Conservation (phyloP, 495 filamentous ascomycete species). For the Collariella sp. region DNA sequence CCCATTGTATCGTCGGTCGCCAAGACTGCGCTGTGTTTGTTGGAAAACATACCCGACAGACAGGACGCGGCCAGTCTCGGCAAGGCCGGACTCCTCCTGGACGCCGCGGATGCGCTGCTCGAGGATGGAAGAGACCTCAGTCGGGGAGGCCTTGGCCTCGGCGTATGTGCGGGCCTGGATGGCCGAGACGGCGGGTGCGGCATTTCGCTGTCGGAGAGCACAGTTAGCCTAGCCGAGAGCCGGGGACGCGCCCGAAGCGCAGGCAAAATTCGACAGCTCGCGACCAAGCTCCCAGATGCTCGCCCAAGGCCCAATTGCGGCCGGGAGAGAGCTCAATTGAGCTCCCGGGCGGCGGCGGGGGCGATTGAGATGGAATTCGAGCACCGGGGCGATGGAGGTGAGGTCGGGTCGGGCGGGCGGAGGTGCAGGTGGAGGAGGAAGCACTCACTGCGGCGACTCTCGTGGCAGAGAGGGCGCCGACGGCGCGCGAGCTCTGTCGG, state of each 20-base stretch:
- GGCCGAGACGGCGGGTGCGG: conserved; percentile 66
- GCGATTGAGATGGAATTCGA: conserved; percentile 30
- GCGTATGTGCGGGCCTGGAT: conserved; percentile 85
- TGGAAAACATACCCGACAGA: conserved; percentile 87
- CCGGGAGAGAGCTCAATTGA: conserved; percentile 40
- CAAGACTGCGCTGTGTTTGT: conserved; percentile 15
- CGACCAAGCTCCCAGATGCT: conserved; percentile 25
- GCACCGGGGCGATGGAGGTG: conserved; percentile 30
- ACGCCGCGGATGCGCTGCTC: conserved; percentile 98
- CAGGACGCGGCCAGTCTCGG: conserved; percentile 97
- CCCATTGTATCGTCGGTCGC: conserved; percentile 5
- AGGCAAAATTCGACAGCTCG: conserved; percentile 31
- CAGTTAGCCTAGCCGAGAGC: conserved; percentile 45
- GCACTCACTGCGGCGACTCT: conserved; percentile 90
- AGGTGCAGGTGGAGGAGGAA: no score
- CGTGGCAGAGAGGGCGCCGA: conserved; percentile 83
- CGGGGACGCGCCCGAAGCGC: conserved; percentile 30
- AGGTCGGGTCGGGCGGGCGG: conserved; percentile 29
- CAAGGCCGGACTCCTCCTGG: conserved; percentile 88
- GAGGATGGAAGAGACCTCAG: conserved; percentile 97
- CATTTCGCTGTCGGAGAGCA: conserved; percentile 63
- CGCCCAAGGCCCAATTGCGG: conserved; percentile 15
- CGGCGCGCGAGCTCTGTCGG: conserved; percentile 86
- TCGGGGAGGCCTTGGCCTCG: conserved; percentile 90
- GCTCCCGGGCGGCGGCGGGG: conserved; percentile 20